Conservation (phyloP, 768 basidiomycete genomes). For the Sporobolomyces roseus region DNA sequence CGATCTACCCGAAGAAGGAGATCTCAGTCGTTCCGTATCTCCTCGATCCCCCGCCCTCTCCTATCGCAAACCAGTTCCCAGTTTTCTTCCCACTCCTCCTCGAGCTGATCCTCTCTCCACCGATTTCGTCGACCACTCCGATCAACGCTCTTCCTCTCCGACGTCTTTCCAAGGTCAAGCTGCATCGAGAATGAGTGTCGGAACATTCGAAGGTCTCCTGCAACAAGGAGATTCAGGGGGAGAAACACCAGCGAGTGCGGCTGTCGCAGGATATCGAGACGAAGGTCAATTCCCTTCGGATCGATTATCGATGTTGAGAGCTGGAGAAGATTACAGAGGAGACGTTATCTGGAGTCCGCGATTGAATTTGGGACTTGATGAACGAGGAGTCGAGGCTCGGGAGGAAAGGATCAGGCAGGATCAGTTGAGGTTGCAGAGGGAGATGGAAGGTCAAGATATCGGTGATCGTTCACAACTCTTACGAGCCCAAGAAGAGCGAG, state of each 20-base stretch:
- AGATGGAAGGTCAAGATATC: not conserved
- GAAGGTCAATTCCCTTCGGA: not conserved
- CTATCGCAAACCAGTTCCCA: slow-evolving; percentile 9
- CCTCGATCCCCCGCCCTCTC: not conserved
- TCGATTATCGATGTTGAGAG: not conserved
- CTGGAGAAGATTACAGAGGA: not conserved
- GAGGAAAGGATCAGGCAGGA: slow-evolving; percentile 11
- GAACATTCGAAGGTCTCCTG: slow-evolving; percentile 21
- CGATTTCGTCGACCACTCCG: not conserved
- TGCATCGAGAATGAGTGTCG: slow-evolving; percentile 11
- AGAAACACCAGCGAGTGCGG: too few species aligned
- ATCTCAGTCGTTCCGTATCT: not conserved
- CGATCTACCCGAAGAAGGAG: not conserved
- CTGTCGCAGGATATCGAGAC: slow-evolving; percentile 4
- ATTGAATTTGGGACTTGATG: slow-evolving; percentile 15
- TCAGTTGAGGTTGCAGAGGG: not conserved
- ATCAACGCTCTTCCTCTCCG: not conserved
- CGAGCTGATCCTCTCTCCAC: slow-evolving; percentile 5
- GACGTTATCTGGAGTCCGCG: slow-evolving; percentile 18
- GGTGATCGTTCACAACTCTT: not conserved
- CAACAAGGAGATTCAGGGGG: not conserved
- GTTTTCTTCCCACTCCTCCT: slow-evolving; percentile 10
- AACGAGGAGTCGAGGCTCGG: slow-evolving; percentile 13
- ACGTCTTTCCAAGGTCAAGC: not conserved
- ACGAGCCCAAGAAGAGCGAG: too few species aligned